Evolutionary conservation across 768 basidiomycete species (phyloP), one percentile per base, ranked within the genome.

Genomic region (Pulveroboletus ravenelii): DNA sequence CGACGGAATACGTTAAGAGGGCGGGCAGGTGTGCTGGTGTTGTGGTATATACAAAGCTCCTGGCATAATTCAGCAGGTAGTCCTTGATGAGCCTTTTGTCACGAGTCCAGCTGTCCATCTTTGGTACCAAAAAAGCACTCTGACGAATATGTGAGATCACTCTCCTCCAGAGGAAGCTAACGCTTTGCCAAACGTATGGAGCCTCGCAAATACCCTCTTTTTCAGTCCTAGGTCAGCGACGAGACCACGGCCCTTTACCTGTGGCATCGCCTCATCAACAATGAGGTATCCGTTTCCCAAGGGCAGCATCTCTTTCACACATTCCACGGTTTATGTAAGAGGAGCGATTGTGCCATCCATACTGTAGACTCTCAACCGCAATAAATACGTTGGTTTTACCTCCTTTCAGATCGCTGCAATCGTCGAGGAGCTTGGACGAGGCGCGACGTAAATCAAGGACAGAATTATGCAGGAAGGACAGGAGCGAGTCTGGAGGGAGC

Each of bases 291-390:
- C 83, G 61, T 87, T 87, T 3, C 78, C 76, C 15, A 57, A 48
- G 1, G 86, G 85, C 37, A 92, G 77, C 12, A 77, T 53, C 36
- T 77, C 72, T 25, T 91, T 81, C 39, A 92, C 60, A 3, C 78
- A 60, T 25, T 79, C 76, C 32, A 85, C 78, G 41, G 96, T 83
- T 38, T 80, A 78, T 14, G 47, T 47, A 27, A 98, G 72, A 0
- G 92, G 93, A 0, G 87, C 77, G 52, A 95, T 78, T 25, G 93
- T 95, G 13, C 95, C 95, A 57, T 98, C 95, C 95, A 98, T 98
- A 50, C 86, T 89, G 59, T 97, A 97, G 67, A 34, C 82, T 85
- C 74, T 98, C 95, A 7, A 96, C 84, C 0, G 90, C 84, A 12
- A 98, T 67, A 61, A 94, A 96, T 3, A 89, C 69, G 57, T 73